phyloP scores from a whole-genome alignment of 2,329 filamentous ascomycete genomes.

The Fusarium sp. region DNA sequence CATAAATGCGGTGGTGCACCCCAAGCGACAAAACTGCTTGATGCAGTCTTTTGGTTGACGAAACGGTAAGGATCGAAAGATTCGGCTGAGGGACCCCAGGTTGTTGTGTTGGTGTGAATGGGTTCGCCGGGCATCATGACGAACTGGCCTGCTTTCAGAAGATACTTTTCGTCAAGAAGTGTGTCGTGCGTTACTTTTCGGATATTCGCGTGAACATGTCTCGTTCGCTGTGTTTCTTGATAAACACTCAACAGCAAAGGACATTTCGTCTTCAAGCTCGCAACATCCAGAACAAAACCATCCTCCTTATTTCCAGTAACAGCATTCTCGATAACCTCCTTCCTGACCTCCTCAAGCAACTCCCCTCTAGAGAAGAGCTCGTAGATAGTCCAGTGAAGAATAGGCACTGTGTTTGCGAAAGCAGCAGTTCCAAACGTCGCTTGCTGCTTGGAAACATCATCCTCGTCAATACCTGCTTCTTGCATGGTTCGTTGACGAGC shows the following conservation, averaged over 20 bases:
- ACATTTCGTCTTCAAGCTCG: conserved; percentile 29
- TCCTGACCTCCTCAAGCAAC: conserved; percentile 21
- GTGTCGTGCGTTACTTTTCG: conserved; percentile 49
- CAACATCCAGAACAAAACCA: conserved; percentile 21
- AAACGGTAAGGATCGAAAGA: conserved; percentile 35
- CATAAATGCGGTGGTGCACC: conserved; percentile 47
- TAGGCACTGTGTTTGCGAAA: conserved; percentile 31
- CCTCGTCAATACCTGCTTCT: conserved; percentile 27
- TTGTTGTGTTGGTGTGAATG: conserved; percentile 44
- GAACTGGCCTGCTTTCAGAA: conserved; percentile 51
- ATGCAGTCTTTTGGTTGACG: conserved; percentile 35
- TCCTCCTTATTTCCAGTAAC: conserved; percentile 3
- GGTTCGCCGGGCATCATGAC: conserved; percentile 51
- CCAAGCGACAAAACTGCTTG: conserved; percentile 49
- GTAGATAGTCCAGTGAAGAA: conserved; percentile 32
- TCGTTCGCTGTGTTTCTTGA: conserved; percentile 27
- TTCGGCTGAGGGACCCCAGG: conserved; percentile 50
- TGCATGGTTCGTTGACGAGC: conserved; percentile 10
- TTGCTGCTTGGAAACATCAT: conserved; percentile 32
- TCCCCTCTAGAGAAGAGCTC: conserved; percentile 32
- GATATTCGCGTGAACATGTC: conserved; percentile 32
- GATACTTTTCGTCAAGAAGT: conserved; percentile 48
- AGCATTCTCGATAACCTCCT: conserved; percentile 5
- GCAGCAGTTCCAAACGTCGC: conserved; percentile 28
- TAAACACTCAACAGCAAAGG: conserved; percentile 18